Base-by-base conservation (phyloP, 345 rosid species). In the Gossypium arboreum region DNA sequence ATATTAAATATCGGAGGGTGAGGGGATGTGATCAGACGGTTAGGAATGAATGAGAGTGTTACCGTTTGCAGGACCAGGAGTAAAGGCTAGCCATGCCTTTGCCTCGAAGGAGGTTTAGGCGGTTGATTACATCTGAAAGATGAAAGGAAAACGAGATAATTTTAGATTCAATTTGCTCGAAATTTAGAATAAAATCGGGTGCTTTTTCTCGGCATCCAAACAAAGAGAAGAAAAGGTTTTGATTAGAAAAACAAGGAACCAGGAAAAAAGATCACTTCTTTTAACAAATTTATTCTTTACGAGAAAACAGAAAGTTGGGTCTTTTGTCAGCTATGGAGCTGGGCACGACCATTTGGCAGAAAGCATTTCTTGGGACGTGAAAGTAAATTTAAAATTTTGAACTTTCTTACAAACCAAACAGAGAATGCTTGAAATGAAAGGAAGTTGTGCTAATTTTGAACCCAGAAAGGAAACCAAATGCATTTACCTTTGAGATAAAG, bases 51-150 rank as follows among this genome's bases (percentile, higher is more conserved):
- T 29, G 22, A 39, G 9, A 70, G 68, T 3, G 0, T 69, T 82
- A 92, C 98, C 98, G 64, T 94, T 94, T 92, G 2, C 92, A 87
- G 24, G 98, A 94, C 98, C 98, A 94, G 7, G 98, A 92, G 82
- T 92, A 92, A 84, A 88, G 84, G 70, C 77, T 79, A 6, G 98
- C 98, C 91, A 94, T 91, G 86, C 90, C 93, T 76, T 90, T 83
- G 64, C 98, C 98, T 68, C 98, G 88, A 16, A 94, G 91, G 24
- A 88, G 78, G 82, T 91, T 89, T 76, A 94, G 80, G 55, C 97
- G 92, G 73, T 79, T 79, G 74, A 92, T 89, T 18, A 94, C 98
- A 84, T 94, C 98, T 94, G 93, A 78, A 12, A 34, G 52, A 13
- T 62, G 41, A 34, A 34, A 20, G 39, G 2, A 22, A 10, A 13